Base-by-base conservation (phyloP, 306 rosid species). In the Nissolia schottii region DNA sequence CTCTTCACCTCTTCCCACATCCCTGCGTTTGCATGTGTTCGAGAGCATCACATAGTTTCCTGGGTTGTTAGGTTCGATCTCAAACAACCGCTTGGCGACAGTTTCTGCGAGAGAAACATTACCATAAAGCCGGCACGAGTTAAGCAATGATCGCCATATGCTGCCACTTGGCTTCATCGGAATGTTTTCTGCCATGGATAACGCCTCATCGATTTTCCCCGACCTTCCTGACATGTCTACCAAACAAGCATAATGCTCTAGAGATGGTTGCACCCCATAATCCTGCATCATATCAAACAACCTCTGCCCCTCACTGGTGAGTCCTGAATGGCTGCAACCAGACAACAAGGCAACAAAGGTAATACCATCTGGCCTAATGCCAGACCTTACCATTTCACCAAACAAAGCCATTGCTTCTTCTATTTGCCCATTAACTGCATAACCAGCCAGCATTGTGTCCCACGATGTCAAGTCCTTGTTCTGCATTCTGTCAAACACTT, bases 11-110 rank as follows among this genome's bases (percentile, higher is more conserved):
- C 67, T 6, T 82, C 78, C 86, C 89, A 85, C 89, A 80, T 80
- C 56, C 78, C 81, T 34, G 81, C 86, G 41, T 80, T 80, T 29
- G 89, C 89, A 69, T 38, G 85, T 60, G 66, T 87, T 87, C 15
- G 92, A 87, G 19, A 87, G 84, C 75, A 87, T 80, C 62, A 87
- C 89, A 68, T 82, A 87, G 53, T 87, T 87, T 34, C 89, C 87
- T 0, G 89, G 72, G 75, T 82, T 87, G 65, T 63, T 23, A 34
- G 86, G 89, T 73, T 87, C 92, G 11, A 80, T 71, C 40, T 80
- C 77, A 45, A 77, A 82, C 77, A 87, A 80, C 55, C 55, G 28
- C 67, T 46, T 54, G 1, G 82, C 86, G 38, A 81, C 81, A 38
- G 34, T 43, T 77, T 85, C 83, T 1, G 82, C 89, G 0, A 80